Evolutionary conservation across 805 yeast species (phyloP).

Genomic region (Metschnikowia kofuensis): DNA sequence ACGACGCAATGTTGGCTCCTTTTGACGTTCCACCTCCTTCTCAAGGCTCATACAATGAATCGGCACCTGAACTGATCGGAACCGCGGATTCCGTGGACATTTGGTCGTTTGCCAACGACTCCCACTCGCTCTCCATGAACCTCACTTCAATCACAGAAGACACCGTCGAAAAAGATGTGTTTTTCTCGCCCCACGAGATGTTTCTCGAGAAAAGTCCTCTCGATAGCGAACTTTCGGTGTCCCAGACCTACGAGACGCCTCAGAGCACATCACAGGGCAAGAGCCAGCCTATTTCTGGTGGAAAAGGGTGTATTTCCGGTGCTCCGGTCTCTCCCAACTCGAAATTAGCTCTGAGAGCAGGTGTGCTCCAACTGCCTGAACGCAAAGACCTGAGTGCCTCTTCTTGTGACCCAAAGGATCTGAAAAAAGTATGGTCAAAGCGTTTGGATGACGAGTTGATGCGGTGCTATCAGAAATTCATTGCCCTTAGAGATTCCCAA

Average conservation of each 20-base stretch:
- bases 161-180: constrained; percentile 17
- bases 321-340: constrained; percentile 32
- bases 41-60: constrained; percentile 1
- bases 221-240: constrained; percentile 1
- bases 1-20: constrained; percentile 2
- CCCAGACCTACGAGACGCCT: neutral
- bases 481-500: constrained; percentile 28
- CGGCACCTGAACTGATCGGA: constrained; percentile 14
- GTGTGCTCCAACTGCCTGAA: constrained; percentile 27
- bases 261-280: neutral
- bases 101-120: constrained; percentile 31
- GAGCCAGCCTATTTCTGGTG: neutral
- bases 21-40: neutral
- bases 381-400: constrained; percentile 1
- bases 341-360: constrained; percentile 36
- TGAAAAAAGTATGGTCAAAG: constrained; percentile 31
- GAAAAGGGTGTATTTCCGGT: constrained; percentile 6
- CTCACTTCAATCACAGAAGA: constrained; percentile 29
- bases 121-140: constrained; percentile 14
- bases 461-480: constrained; percentile 34
- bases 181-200: constrained; percentile 35
- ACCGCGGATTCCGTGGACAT: constrained; percentile 22
- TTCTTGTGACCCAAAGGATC: neutral
- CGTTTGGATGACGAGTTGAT: constrained; percentile 36
- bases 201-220: constrained; percentile 6